Base-by-base conservation (phyloP, 2,329 filamentous ascomycete genomes). In the Cordyceps tenuipes region DNA sequence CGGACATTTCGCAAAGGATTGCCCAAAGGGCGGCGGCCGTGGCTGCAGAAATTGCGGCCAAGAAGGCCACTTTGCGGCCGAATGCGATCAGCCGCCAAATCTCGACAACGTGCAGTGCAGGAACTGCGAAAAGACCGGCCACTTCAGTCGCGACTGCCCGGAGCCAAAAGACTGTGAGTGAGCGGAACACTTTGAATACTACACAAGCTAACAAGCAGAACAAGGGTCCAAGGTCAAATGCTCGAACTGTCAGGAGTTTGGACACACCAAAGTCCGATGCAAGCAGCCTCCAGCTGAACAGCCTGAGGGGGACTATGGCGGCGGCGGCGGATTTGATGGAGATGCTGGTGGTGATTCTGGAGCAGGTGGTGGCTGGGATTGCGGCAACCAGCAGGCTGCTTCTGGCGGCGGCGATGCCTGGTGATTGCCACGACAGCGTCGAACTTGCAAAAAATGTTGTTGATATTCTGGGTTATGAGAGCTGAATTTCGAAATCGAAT, bases 1-100 rank as follows among this genome's bases (percentile, higher is more conserved):
- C 59, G 85, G 86, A 3, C 86, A 89, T 66, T 84, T 84, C 66
- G 77, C 80, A 39, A 77, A 77, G 46, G 85, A 88, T 67, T 89
- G 86, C 68, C 84, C 87, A 31, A 75, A 84, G 69, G 84, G 81
- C 17, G 78, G 79, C 60, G 81, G 79, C 69, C 69, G 78, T 68
- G 76, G 70, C 31, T 85, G 82, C 69, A 77, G 78, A 66, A 89
- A 88, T 72, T 89, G 86, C 64, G 84, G 84, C 21, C 71, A 81
- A 46, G 81, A 84, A 57, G 86, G 84, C 5, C 85, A 89, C 63
- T 75, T 77, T 48, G 71, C 75, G 63, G 75, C 74, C 19, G 79
- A 83, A 4, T 84, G 82, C 61, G 71, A 77, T 31, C 73, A 79
- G 63, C 74, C 73, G 50, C 73, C 71, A 47, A 76, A 76, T 67